Evolutionary conservation across 768 basidiomycete genomes (phyloP).

Genomic region (Suillus subluteus): DNA sequence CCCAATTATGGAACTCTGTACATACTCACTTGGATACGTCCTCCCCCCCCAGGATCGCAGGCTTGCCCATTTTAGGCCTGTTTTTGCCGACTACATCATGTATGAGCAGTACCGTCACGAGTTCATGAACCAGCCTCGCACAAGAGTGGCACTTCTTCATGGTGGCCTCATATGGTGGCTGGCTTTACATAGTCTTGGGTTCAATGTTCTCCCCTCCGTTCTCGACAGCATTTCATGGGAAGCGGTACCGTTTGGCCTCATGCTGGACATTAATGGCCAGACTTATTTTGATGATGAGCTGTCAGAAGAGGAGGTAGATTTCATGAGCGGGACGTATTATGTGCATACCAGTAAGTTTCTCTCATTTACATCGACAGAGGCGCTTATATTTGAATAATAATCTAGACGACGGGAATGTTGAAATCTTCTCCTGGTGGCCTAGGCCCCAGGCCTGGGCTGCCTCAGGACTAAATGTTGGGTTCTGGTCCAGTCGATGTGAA

Average conservation of each 20-base stretch:
- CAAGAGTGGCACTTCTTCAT: slow-evolving; percentile 5
- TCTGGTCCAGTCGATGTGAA: slow-evolving; percentile 4
- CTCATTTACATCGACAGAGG: not conserved
- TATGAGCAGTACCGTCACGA: not conserved
- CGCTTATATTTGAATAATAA: not conserved
- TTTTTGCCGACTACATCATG: not conserved
- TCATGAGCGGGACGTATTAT: not conserved
- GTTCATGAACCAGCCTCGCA: slow-evolving; percentile 5
- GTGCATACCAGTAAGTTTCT: not conserved
- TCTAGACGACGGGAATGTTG: not conserved
- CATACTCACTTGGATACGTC: not conserved
- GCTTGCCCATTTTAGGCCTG: not conserved
- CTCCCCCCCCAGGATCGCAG: not conserved
- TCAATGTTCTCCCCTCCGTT: not conserved
- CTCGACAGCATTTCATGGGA: not conserved
- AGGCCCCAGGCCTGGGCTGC: not conserved
- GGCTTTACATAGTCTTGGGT: not conserved
- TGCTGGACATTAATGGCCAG: not conserved
- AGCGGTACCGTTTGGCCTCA: not conserved
- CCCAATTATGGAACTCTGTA: not conserved
- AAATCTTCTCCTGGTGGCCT: not conserved
- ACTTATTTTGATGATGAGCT: slow-evolving; percentile 4
- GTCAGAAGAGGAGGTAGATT: slow-evolving; percentile 1
- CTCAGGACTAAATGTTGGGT: not conserved
- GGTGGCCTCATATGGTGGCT: slow-evolving; percentile 8